phyloP scores from a whole-genome alignment of 371 early-diverging fungal species.

The Lichtheimia ornata region DNA sequence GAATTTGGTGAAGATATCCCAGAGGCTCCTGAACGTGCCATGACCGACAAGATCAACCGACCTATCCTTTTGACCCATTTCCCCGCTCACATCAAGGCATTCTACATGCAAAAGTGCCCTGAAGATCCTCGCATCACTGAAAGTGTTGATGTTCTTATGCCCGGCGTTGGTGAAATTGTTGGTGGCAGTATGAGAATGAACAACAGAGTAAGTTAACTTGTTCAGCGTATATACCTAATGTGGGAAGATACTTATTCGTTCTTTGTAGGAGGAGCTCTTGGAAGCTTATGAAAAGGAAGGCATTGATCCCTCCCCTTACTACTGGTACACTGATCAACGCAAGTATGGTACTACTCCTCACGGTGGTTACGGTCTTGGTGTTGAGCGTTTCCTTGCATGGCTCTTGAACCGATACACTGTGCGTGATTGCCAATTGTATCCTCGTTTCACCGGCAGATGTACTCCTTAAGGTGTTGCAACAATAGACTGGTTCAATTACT shows the following conservation, averaged over 20 bases:
- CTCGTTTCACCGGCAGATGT: constrained; percentile 93
- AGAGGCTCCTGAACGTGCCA: constrained; percentile 97
- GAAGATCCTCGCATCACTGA: constrained; percentile 91
- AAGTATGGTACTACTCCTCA: constrained; percentile 98
- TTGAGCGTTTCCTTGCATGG: constrained; percentile 99
- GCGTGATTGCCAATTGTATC: constrained; percentile 95
- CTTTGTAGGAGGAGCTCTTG: constrained; percentile 75
- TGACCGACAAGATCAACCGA: constrained; percentile 96
- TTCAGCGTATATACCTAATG: neutral
- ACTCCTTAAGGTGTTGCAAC: constrained; percentile 57
- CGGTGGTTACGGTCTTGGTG: constrained; percentile 99
- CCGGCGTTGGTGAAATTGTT: constrained; percentile 99
- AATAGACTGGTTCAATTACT: no score
- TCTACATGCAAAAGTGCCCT: constrained; percentile 97
- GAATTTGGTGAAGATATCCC: constrained; percentile 99
- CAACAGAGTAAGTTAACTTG: constrained; percentile 61
- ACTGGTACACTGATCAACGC: constrained; percentile 99
- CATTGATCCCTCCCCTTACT: constrained; percentile 96
- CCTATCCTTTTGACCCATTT: constrained; percentile 98
- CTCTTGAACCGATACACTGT: constrained; percentile 93
- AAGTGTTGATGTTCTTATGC: constrained; percentile 98
- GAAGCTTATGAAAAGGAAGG: constrained; percentile 97
- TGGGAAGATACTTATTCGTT: neutral
- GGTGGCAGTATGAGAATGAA: constrained; percentile 99
- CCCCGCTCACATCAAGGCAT: constrained; percentile 99